Evolutionary conservation across 768 basidiomycete species (phyloP).

Genomic region (Boletus rufocinnamomeus): DNA sequence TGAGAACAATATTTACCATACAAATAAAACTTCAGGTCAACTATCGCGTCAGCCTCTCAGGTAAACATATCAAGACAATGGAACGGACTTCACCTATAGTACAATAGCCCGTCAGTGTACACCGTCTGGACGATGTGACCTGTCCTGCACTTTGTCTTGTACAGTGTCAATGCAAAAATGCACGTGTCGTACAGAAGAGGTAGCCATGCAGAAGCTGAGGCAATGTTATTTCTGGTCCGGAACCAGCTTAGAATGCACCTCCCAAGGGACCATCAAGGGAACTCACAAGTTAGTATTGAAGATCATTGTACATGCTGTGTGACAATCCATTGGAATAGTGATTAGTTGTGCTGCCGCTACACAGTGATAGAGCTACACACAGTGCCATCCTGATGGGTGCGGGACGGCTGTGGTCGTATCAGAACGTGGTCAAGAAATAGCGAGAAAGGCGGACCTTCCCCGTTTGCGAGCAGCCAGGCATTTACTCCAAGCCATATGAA

Average conservation of each 20-base stretch:
- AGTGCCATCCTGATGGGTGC: constrained; percentile 3
- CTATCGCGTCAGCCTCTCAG: not conserved
- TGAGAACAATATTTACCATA: constrained; percentile 39
- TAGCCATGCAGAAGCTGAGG: constrained; percentile 43
- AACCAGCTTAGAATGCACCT: not conserved
- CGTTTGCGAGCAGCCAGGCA: constrained; percentile 54
- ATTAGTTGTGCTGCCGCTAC: constrained; percentile 36
- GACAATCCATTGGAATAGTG: not conserved
- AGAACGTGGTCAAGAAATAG: not conserved
- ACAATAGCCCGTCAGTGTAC: constrained; percentile 37
- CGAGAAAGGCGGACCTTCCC: constrained; percentile 43
- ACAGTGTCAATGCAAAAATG: constrained; percentile 37
- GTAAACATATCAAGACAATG: not conserved
- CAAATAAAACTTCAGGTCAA: constrained; percentile 38
- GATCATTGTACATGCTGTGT: constrained; percentile 45
- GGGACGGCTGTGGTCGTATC: constrained; percentile 14
- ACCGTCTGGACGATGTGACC: constrained; percentile 27
- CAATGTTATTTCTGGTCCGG: constrained; percentile 20
- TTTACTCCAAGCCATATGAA: constrained; percentile 49
- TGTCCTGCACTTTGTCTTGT: constrained; percentile 28
- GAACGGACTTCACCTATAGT: constrained; percentile 32
- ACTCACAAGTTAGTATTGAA: constrained; percentile 31
- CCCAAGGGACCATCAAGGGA: not conserved
- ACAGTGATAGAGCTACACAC: constrained; percentile 11
- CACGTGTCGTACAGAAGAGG: constrained; percentile 43